Percentiles rank a stretch among this genome's conserved stretches.
These are phyloP conservation scores for Pichia terricola DNA, from an alignment of 1,139 yeast species.

Conservation along the genomic window DNA sequence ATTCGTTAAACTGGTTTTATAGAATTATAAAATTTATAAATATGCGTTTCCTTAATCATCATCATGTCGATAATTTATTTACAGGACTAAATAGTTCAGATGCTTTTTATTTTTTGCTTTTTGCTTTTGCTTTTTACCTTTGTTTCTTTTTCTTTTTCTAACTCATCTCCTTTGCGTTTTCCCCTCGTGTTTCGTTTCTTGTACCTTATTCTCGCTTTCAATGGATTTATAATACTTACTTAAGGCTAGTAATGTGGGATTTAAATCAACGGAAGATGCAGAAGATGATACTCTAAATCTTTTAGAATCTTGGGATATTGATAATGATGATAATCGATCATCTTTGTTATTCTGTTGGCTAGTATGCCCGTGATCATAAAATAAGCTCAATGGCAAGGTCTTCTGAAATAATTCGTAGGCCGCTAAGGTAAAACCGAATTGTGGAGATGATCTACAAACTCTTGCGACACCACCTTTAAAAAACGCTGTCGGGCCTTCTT, in stretches of 20 bases:
- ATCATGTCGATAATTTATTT: too few relatives aligned
- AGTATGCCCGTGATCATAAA: slow-evolving; percentile 24
- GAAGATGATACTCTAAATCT: slow-evolving; percentile 22
- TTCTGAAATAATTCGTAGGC: slow-evolving; percentile 81
- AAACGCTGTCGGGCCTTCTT: slow-evolving; percentile 59
- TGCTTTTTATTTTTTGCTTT: not conserved
- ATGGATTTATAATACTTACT: slow-evolving; percentile 11
- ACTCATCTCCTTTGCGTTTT: too few relatives aligned
- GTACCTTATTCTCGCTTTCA: not conserved
- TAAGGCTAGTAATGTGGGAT: slow-evolving; percentile 20
- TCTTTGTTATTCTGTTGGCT: too few relatives aligned
- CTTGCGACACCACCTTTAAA: slow-evolving; percentile 97
- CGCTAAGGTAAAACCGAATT: slow-evolving; percentile 94
- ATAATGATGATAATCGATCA: not conserved
- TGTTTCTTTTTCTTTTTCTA: too few relatives aligned
- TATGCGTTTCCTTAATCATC: too few relatives aligned
- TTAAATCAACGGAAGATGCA: slow-evolving; percentile 18
- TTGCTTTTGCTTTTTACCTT: too few relatives aligned
- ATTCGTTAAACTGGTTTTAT: too few relatives aligned
- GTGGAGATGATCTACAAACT: slow-evolving; percentile 92
- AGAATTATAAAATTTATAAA: too few relatives aligned
- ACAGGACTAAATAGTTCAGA: not conserved
- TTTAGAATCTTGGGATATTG: slow-evolving; percentile 19
- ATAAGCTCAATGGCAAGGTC: slow-evolving; percentile 37
- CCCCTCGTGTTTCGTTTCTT: too few relatives aligned